Evolutionary conservation across 2,329 filamentous ascomycete genomes (phyloP).

Genomic region (Grosmannia clavigera): DNA sequence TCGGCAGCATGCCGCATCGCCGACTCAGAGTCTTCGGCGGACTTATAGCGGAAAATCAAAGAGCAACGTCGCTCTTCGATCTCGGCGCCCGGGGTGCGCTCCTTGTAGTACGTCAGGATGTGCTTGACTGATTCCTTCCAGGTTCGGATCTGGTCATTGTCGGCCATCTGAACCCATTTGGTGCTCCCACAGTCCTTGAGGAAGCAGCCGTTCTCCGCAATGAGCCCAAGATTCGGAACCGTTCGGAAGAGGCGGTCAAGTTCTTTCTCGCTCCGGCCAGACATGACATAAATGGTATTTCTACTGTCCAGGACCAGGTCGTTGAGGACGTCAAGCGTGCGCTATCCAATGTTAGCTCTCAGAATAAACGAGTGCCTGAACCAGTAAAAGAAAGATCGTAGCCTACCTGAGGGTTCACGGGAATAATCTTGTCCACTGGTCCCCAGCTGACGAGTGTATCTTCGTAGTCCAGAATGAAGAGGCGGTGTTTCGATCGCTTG

Average conservation of each 20-base stretch:
- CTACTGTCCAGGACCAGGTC: slow-evolving; percentile 67
- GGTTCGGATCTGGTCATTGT: slow-evolving; percentile 52
- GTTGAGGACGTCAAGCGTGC: slow-evolving; percentile 70
- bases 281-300: slow-evolving; percentile 92
- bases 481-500: slow-evolving; percentile 48
- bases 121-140: slow-evolving; percentile 79
- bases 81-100: slow-evolving; percentile 76
- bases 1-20: slow-evolving; percentile 75
- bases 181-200: slow-evolving; percentile 57
- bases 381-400: too few species aligned
- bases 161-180: slow-evolving; percentile 67
- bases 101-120: slow-evolving; percentile 80
- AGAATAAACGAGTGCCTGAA: too few species aligned
- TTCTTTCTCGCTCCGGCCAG: slow-evolving; percentile 73
- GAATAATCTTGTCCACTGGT: slow-evolving; percentile 69
- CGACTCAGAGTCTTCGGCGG: slow-evolving; percentile 61
- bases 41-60: slow-evolving; percentile 80
- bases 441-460: slow-evolving; percentile 84
- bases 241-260: slow-evolving; percentile 76
- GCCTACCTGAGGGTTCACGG: slow-evolving; percentile 63
- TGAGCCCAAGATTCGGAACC: slow-evolving; percentile 73
- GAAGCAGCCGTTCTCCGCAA: slow-evolving; percentile 92
- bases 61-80: slow-evolving; percentile 89
- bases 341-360: slow-evolving; percentile 27
- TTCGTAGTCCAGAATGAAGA: slow-evolving; percentile 91